Percentiles rank a stretch among this genome's conserved stretches.
Conservation (phyloP, 331 rosid species). For the Saraca asoca region DNA sequence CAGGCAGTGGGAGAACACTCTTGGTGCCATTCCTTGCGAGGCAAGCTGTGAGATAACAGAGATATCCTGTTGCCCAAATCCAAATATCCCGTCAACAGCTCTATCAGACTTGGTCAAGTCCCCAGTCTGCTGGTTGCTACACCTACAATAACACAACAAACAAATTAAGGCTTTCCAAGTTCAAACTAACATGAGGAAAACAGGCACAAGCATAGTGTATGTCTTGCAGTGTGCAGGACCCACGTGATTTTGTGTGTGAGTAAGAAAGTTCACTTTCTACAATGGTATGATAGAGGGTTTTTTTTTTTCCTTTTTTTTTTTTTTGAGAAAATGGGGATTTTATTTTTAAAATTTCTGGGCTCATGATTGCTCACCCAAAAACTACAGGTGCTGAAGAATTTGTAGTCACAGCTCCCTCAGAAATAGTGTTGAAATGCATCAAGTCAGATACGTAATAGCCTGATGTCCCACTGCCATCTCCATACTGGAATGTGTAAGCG, state of each 20-base stretch:
- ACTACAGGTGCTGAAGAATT: conserved; percentile 77
- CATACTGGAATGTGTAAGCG: conserved; percentile 81
- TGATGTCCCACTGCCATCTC: conserved; percentile 96
- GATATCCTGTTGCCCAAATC: conserved; percentile 88
- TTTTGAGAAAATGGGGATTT: not conserved
- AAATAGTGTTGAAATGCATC: conserved; percentile 64
- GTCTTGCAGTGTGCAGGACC: too few relatives aligned
- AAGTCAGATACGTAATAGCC: conserved; percentile 81
- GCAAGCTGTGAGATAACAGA: conserved; percentile 87
- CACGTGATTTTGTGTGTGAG: too few relatives aligned
- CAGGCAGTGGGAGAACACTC: conserved; percentile 91
- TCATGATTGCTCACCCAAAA: conserved; percentile 71
- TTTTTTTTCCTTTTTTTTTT: too few relatives aligned
- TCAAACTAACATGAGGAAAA: conserved; percentile 26
- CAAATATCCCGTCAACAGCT: conserved; percentile 93
- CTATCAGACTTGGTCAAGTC: conserved; percentile 89
- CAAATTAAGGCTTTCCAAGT: conserved; percentile 34
- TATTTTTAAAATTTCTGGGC: conserved; percentile 24
- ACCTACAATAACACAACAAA: conserved; percentile 56
- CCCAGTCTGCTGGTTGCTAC: conserved; percentile 82
- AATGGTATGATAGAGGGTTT: too few relatives aligned
- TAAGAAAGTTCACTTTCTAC: too few relatives aligned
- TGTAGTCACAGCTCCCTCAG: conserved; percentile 54
- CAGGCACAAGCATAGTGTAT: too few relatives aligned
- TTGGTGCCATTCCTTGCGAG: conserved; percentile 83